Conservation (phyloP, 2,329 filamentous ascomycete species). For the Neofusicoccum umdonicola region DNA sequence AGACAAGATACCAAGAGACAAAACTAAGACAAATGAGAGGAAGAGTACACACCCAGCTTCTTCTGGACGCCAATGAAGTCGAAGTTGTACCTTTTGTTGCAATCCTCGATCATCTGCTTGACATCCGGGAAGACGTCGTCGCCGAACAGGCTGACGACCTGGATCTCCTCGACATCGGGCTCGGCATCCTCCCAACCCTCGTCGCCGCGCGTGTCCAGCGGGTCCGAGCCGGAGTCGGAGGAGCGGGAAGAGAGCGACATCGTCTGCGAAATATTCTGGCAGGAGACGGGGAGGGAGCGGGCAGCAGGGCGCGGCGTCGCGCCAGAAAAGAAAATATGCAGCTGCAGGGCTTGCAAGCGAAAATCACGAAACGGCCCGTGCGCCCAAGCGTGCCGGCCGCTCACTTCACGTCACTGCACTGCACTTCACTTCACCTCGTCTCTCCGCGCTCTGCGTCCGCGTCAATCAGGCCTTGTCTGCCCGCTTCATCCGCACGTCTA, state of each 20-base stretch:
- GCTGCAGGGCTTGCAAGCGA: slow-evolving; percentile 7
- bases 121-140: slow-evolving; percentile 28
- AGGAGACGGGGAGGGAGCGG: background rate
- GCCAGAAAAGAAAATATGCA: slow-evolving; percentile 1
- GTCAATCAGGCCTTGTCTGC: too few species aligned
- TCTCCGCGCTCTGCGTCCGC: too few species aligned
- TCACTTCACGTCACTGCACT: background rate
- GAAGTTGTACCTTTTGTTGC: slow-evolving; percentile 37
- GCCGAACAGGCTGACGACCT: slow-evolving; percentile 42
- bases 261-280: background rate
- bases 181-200: slow-evolving; percentile 48
- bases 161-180: slow-evolving; percentile 35
- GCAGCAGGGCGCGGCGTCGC: background rate
- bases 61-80: slow-evolving; percentile 38
- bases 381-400: background rate
- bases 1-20: background rate
- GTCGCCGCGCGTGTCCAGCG: slow-evolving; percentile 27
- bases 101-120: slow-evolving; percentile 38
- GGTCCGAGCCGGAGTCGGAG: slow-evolving; percentile 11
- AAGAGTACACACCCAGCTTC: slow-evolving; percentile 33
- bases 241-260: slow-evolving; percentile 16
- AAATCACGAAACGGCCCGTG: background rate
- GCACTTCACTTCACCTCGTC: background rate
- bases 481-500: background rate
- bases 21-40: background rate